Percentiles rank a stretch among this genome's conserved stretches.
Conservation (phyloP, 2,329 filamentous ascomycete species). For the Purpureocillium lavendulum region DNA sequence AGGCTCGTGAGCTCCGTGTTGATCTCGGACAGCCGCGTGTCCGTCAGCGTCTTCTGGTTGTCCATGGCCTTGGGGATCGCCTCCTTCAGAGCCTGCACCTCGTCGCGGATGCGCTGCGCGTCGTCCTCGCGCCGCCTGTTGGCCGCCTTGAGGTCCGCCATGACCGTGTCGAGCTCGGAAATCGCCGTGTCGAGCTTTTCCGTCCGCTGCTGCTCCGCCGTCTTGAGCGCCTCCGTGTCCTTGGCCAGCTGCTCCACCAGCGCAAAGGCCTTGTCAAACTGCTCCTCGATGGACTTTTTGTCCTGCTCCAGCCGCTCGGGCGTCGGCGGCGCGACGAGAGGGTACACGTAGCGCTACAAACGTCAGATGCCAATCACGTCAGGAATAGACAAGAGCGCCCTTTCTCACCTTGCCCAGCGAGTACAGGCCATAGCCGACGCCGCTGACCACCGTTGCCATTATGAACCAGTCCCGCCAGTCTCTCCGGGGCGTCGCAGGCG, state of each 20-base stretch:
- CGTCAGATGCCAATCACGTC: not conserved
- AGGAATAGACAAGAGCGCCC: not conserved
- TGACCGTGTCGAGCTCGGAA: slow-evolving; percentile 73
- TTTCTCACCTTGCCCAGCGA: slow-evolving; percentile 69
- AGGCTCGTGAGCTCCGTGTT: slow-evolving; percentile 83
- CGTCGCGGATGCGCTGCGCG: slow-evolving; percentile 74
- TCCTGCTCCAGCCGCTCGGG: slow-evolving; percentile 90
- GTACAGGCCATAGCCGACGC: slow-evolving; percentile 83
- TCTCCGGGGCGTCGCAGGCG: slow-evolving; percentile 59
- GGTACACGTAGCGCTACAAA: slow-evolving; percentile 74
- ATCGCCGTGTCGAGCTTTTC: slow-evolving; percentile 76
- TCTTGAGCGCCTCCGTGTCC: slow-evolving; percentile 83
- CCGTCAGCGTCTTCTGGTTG: slow-evolving; percentile 76
- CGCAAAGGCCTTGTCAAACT: slow-evolving; percentile 85
- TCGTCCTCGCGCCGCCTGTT: slow-evolving; percentile 82
- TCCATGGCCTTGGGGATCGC: slow-evolving; percentile 83
- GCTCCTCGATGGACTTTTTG: slow-evolving; percentile 84
- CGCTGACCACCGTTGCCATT: slow-evolving; percentile 91
- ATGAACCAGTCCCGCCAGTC: slow-evolving; percentile 99
- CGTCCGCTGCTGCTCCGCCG: slow-evolving; percentile 75
- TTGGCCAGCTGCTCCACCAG: slow-evolving; percentile 86
- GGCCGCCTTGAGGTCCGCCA: slow-evolving; percentile 72
- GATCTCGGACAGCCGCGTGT: slow-evolving; percentile 75
- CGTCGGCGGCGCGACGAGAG: slow-evolving; percentile 86
- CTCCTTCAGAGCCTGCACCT: slow-evolving; percentile 74